phyloP scores from a whole-genome alignment of 805 yeast genomes.

The Saccharomycopsis sp. region DNA sequence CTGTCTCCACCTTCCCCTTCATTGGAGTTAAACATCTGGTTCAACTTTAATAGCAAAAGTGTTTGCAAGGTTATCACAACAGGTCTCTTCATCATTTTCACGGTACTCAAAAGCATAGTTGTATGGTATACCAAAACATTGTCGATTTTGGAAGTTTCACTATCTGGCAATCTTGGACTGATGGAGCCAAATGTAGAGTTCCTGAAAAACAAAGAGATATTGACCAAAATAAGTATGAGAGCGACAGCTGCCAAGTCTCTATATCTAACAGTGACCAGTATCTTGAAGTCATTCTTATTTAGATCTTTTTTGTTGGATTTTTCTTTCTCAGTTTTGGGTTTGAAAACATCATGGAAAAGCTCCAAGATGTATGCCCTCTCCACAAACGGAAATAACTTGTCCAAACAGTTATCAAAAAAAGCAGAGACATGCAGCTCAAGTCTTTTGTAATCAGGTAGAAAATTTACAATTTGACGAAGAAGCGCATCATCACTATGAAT shows the following conservation, averaged over 20 bases:
- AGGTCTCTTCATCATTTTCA: conserved; percentile 18
- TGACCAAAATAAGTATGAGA: conserved; percentile 13
- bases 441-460: conserved; percentile 12
- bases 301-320: neutral
- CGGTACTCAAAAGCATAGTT: conserved; percentile 7
- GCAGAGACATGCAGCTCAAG: conserved; percentile 2
- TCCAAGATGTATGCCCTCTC: conserved; percentile 4
- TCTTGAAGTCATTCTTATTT: conserved; percentile 15
- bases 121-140: conserved; percentile 7
- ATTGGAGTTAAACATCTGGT: conserved; percentile 15
- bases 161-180: conserved; percentile 7
- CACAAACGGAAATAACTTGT: conserved; percentile 16
- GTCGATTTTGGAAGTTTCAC: conserved; percentile 9
- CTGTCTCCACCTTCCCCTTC: conserved; percentile 22
- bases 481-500: conserved; percentile 8
- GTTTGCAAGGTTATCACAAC: conserved; percentile 15
- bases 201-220: conserved; percentile 13
- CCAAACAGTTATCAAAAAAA: conserved; percentile 15
- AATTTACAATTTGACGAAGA: conserved; percentile 5
- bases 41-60: conserved; percentile 16
- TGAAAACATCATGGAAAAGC: conserved; percentile 15
- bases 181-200: conserved; percentile 10
- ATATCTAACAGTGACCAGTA: conserved; percentile 8
- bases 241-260: conserved; percentile 15
- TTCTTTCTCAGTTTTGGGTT: conserved; percentile 3